Conservation (phyloP, 2,329 filamentous ascomycete genomes). For the Penicillium verrucosum region DNA sequence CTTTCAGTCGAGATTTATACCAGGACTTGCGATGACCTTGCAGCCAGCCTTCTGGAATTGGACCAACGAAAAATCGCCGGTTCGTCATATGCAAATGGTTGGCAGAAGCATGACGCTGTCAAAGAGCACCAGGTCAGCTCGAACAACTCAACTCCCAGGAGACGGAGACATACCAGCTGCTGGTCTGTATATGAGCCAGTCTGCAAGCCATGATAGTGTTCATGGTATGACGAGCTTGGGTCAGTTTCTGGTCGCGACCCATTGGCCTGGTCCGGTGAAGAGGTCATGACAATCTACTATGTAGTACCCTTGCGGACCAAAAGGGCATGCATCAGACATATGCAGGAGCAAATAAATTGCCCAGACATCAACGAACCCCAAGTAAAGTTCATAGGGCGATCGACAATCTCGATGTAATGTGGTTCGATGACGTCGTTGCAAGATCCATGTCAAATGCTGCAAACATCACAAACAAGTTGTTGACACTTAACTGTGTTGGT, state of each 20-base stretch:
- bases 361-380: conserved; percentile 8
- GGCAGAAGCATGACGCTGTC: conserved; percentile 58
- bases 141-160: background rate
- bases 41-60: conserved; percentile 64
- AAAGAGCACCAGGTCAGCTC: conserved; percentile 6
- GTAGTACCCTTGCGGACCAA: conserved; percentile 3
- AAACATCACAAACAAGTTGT: conserved; percentile 14
- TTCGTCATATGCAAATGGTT: conserved; percentile 61
- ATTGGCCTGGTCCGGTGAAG: conserved; percentile 19
- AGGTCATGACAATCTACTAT: conserved; percentile 27
- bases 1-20: conserved; percentile 51
- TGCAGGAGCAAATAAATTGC: conserved; percentile 4
- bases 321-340: conserved; percentile 7
- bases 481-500: conserved; percentile 17
- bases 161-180: conserved; percentile 45
- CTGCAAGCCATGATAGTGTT: conserved; percentile 39
- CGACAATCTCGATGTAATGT: conserved; percentile 18
- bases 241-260: conserved; percentile 17
- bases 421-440: conserved; percentile 33
- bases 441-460: background rate
- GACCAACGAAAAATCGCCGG: conserved; percentile 62
- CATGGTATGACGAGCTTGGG: conserved; percentile 17
- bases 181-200: conserved; percentile 54
- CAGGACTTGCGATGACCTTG: conserved; percentile 61
- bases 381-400: conserved; percentile 12